Percentiles rank a stretch among this genome's conserved stretches.
phyloP scores from a whole-genome alignment of 2,329 filamentous ascomycete species.

The Pestalotiopsis sp. region DNA sequence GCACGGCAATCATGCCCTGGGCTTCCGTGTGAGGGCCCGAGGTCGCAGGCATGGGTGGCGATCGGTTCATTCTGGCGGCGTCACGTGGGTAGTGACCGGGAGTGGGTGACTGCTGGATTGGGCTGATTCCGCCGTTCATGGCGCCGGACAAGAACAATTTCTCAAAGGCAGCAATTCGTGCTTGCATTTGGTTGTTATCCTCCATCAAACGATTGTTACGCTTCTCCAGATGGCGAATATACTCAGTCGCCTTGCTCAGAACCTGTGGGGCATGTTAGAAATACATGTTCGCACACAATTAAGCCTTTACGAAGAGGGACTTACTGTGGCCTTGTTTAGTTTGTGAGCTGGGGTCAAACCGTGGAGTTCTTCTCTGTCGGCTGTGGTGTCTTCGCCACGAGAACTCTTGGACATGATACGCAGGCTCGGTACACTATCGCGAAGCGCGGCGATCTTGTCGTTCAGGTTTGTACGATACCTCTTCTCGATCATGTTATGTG shows the following conservation, averaged over 20 bases:
- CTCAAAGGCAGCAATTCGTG: slow-evolving; percentile 71
- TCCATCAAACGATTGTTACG: slow-evolving; percentile 80
- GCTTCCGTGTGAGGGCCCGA: slow-evolving; percentile 35
- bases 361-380: slow-evolving; percentile 78
- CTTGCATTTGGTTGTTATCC: slow-evolving; percentile 78
- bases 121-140: slow-evolving; percentile 60
- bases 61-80: slow-evolving; percentile 40
- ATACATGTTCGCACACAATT: slow-evolving; percentile 17
- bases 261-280: slow-evolving; percentile 45
- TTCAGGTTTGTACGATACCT: slow-evolving; percentile 94
- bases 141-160: slow-evolving; percentile 80
- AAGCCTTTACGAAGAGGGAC: slow-evolving; percentile 12
- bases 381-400: slow-evolving; percentile 66
- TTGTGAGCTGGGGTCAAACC: slow-evolving; percentile 88
- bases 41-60: slow-evolving; percentile 42
- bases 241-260: slow-evolving; percentile 92
- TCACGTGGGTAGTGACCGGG: slow-evolving; percentile 53
- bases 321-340: slow-evolving; percentile 91
- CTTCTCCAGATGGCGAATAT: slow-evolving; percentile 91
- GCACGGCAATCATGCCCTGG: slow-evolving; percentile 64
- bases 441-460: slow-evolving; percentile 90
- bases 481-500: slow-evolving; percentile 98
- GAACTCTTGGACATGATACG: slow-evolving; percentile 78
- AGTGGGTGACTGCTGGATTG: slow-evolving; percentile 52
- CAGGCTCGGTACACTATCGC: slow-evolving; percentile 89